Evolutionary conservation across 2,329 filamentous ascomycete species (phyloP).

Genomic region (Arthrobotrys pseudoclavata): DNA sequence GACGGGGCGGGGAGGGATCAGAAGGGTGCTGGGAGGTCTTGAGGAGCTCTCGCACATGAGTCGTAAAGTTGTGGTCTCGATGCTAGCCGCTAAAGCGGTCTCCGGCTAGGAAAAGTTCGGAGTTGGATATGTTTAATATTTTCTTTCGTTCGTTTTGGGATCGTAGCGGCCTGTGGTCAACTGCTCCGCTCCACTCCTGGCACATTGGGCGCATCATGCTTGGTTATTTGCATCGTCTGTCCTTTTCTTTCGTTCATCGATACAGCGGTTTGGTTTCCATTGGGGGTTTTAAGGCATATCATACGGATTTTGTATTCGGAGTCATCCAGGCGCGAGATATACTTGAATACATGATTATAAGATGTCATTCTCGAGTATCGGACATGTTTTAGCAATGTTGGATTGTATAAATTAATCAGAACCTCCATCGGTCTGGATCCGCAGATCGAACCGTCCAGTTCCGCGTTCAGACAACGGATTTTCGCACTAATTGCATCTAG

Average conservation of each 20-base stretch:
- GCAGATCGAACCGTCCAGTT: not conserved
- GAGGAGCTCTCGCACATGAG: too few species aligned
- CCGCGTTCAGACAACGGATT: not conserved
- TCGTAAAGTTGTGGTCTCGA: not conserved
- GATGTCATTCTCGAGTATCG: too few species aligned
- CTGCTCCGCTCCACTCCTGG: too few species aligned
- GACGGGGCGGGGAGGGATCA: not conserved
- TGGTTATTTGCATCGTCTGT: too few species aligned
- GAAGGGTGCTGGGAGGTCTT: constrained; percentile 1
- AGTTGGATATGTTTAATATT: not conserved
- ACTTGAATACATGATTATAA: too few species aligned
- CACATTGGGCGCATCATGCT: too few species aligned
- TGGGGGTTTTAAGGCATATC: too few species aligned
- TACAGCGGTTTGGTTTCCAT: too few species aligned
- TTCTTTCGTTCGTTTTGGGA: not conserved
- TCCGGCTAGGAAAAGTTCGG: not conserved
- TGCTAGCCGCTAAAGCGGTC: not conserved
- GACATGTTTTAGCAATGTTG: too few species aligned
- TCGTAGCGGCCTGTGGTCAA: too few species aligned
- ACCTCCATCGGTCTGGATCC: not conserved
- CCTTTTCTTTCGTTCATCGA: too few species aligned
- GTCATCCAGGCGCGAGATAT: not conserved
- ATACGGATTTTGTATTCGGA: too few species aligned
- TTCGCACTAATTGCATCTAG: not conserved
- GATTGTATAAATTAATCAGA: not conserved